Conservation (phyloP, 1,284 basidiomycete species). For the Ceratobasidium sp. region DNA sequence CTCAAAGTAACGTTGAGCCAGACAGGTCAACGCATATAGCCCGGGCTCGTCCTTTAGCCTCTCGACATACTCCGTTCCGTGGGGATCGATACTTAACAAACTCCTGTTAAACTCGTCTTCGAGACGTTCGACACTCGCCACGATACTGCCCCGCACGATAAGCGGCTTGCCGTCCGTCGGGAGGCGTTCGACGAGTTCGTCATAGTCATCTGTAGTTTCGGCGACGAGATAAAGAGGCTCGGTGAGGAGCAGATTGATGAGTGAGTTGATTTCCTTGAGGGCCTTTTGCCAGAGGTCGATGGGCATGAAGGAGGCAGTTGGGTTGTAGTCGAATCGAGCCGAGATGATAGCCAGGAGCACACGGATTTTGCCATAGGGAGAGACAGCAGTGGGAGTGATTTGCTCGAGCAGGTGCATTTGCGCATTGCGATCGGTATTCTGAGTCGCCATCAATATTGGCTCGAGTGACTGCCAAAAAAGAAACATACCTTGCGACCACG, state of each 20-base stretch:
- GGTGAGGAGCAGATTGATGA: slow-evolving; percentile 79
- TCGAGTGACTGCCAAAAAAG: background rate
- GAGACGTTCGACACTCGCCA: slow-evolving; percentile 94
- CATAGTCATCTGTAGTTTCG: slow-evolving; percentile 92
- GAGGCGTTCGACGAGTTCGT: slow-evolving; percentile 87
- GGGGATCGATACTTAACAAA: slow-evolving; percentile 98
- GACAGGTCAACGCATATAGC: slow-evolving; percentile 92
- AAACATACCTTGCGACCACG: slow-evolving; percentile 89
- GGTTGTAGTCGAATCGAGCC: slow-evolving; percentile 97
- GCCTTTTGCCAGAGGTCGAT: slow-evolving; percentile 91
- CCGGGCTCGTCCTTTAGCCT: slow-evolving; percentile 94
- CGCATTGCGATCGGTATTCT: slow-evolving; percentile 97
- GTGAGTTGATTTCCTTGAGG: slow-evolving; percentile 87
- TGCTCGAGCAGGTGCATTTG: slow-evolving; percentile 92
- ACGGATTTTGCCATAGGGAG: slow-evolving; percentile 92
- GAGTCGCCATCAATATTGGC: slow-evolving; percentile 1
- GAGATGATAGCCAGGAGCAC: slow-evolving; percentile 94
- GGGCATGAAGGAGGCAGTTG: slow-evolving; percentile 90
- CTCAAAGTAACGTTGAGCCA: slow-evolving; percentile 93
- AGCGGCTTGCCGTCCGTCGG: slow-evolving; percentile 76
- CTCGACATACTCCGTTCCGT: slow-evolving; percentile 98
- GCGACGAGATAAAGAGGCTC: slow-evolving; percentile 80
- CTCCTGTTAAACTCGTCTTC: slow-evolving; percentile 99
- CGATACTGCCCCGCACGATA: slow-evolving; percentile 88
- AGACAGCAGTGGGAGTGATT: slow-evolving; percentile 87